Conservation (phyloP, 140 eudicot genomes). For the Bidens hawaiensis region DNA sequence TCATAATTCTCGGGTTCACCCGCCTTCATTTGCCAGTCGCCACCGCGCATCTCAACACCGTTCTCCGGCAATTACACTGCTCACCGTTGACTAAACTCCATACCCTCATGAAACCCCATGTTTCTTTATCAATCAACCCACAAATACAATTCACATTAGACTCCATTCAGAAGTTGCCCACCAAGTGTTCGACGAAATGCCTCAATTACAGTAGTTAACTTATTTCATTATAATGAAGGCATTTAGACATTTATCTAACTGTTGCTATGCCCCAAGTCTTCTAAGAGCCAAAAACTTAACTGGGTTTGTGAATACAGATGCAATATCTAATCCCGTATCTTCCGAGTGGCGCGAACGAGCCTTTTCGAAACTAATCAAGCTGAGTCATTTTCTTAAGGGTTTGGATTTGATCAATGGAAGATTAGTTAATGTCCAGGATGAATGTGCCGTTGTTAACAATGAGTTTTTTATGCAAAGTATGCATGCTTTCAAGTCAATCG, state of each 20-base stretch:
- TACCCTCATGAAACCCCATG: not conserved
- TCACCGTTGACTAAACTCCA: not conserved
- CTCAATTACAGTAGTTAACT: conserved; percentile 9
- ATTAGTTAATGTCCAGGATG: conserved; percentile 45
- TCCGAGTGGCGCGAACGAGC: conserved; percentile 50
- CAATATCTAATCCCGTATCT: conserved; percentile 24
- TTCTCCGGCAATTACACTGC: conserved; percentile 1
- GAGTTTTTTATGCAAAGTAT: conserved; percentile 44
- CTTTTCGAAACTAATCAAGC: conserved; percentile 42
- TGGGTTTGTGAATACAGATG: conserved; percentile 13
- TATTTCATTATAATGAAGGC: conserved; percentile 15
- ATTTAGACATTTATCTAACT: conserved; percentile 17
- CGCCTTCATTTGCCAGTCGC: no score
- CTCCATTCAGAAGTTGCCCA: conserved; percentile 3
- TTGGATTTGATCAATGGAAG: conserved; percentile 67
- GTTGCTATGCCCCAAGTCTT: conserved; percentile 16
- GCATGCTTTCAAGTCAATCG: conserved; percentile 53
- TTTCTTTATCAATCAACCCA: not conserved
- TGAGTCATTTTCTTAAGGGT: conserved; percentile 48
- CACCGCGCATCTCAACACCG: no score
- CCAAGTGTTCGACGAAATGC: conserved; percentile 45
- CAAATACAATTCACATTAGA: not conserved
- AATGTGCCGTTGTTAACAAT: conserved; percentile 42
- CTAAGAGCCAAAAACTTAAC: conserved; percentile 8
- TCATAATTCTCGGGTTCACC: no score